Base-by-base conservation (phyloP, 2,329 filamentous ascomycete species). In the Curvularia verruculosa region DNA sequence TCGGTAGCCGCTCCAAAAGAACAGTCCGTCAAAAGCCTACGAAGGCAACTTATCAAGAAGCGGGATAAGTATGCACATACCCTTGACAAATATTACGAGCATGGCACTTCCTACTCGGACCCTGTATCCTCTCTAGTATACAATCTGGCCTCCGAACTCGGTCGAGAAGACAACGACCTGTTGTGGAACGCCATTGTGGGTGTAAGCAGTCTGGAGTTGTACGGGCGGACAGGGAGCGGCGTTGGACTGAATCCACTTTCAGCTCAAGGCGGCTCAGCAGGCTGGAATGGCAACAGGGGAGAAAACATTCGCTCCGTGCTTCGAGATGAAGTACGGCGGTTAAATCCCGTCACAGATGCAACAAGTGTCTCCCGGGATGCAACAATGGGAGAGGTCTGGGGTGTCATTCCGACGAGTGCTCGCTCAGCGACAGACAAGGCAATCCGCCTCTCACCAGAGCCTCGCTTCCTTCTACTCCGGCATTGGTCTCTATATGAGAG, bases 401-500 rank as follows among this genome's bases (percentile, higher is more conserved):
- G 90, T n/a, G 85, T 94, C 52, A 96, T 97, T 51, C 92, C 91
- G 7, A 96, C 92, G 0, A 92, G 91, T 21, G 93, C 92, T 7
- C 84, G 90, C 59, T 95, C 90, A 60, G 92, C 95, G 5, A 94
- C 93, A 52, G 95, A 99, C 76, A 96, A 87, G 9, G 90, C 92
- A 49, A 98, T 99, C 65, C 88, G 93, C 21, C 81, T 99, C 37
- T 96, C 93, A 0, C 95, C 95, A 0, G 95, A 99, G 72, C 96
- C 95, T 9, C 89, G 91, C 39, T 96, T 99, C 66, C 84, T 98
- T 24, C 85, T 99, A 0, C 91, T 98, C 51, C 84, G 95, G 31
- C 95, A 99, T 75, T 99, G 95, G 95, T 96, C 92, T 66, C 82
- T 99, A 13, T 98, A 98, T 76, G 95, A 99, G 71, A 96, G 92